Conservation (phyloP, 2,329 filamentous ascomycete species). For the Orbilia javanica region DNA sequence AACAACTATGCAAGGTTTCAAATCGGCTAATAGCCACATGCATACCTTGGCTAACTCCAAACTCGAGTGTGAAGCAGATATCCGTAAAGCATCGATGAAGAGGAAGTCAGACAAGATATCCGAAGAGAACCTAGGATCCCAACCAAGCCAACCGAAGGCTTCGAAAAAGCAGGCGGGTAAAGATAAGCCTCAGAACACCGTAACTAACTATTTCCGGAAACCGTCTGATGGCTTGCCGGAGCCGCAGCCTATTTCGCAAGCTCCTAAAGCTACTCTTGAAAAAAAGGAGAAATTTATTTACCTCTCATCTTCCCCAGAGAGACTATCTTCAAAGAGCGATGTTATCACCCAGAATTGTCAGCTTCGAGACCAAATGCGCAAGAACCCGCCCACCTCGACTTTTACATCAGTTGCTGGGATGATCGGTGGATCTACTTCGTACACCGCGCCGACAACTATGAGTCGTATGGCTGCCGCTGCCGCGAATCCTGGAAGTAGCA, state of each 20-base stretch:
- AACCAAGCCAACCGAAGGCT: slow-evolving; percentile 32
- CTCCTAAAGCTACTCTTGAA: background rate
- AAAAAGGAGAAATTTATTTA: slow-evolving; percentile 35
- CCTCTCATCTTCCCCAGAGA: slow-evolving; percentile 55
- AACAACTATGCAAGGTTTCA: slow-evolving; percentile 60
- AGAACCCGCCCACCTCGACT: slow-evolving; percentile 36
- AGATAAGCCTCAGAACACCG: slow-evolving; percentile 50
- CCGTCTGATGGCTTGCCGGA: slow-evolving; percentile 18
- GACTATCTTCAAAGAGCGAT: slow-evolving; percentile 18
- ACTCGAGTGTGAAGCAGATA: slow-evolving; percentile 60
- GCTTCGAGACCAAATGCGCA: slow-evolving; percentile 17
- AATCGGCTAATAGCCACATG: slow-evolving; percentile 61
- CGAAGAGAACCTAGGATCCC: slow-evolving; percentile 20
- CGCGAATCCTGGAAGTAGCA: background rate
- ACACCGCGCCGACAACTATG: slow-evolving; percentile 44
- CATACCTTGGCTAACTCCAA: slow-evolving; percentile 62
- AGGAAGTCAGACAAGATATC: slow-evolving; percentile 53
- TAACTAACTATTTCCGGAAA: slow-evolving; percentile 61
- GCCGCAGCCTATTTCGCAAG: background rate
- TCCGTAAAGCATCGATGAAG: slow-evolving; percentile 36
- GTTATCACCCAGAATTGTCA: slow-evolving; percentile 26
- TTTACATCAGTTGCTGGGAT: slow-evolving; percentile 28
- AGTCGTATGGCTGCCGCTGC: slow-evolving; percentile 25
- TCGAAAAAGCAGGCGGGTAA: slow-evolving; percentile 33
- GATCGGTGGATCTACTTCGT: slow-evolving; percentile 3